Base-by-base conservation (phyloP, 148 eudicot genomes). In the Rhododendron mucronatum region DNA sequence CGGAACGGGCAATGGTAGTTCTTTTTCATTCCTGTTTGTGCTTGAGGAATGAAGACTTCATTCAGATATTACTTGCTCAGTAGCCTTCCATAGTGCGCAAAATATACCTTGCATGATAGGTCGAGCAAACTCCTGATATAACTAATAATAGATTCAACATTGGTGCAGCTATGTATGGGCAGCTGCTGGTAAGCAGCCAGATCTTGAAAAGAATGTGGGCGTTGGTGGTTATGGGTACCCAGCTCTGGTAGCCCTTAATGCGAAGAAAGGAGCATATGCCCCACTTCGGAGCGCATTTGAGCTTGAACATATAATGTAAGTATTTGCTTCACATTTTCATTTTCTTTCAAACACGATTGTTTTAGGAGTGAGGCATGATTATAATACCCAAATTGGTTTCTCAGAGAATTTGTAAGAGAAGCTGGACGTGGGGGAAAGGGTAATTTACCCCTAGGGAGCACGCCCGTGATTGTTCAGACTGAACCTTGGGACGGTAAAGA, bases 151-250 rank as follows among this genome's bases (percentile, higher is more conserved):
- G 41, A 26, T 10, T 45, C 28, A 82, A 71, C 26, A 15, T 86
- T 87, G 48, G 83, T 92, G 95, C 95, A 97, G 99, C 89, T 95
- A 91, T 90, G 95, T 97, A n/a, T 97, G 99, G 99, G 91, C 93
- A 23, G 96, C 95, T 80, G 96, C 99, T 57, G 98, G 98, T 79
- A 95, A 95, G 89, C 99, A 97, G 89, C 90, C 95, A 37, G 98
- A 95, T 90, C 98, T 97, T 37, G 99, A 97, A 89, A 93, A 87
- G 82, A 93, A 91, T n/a, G 95, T 97, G 44, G 98, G 98, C 82
- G 99, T 97, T 76, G 98, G 99, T 59, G 99, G 99, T 76, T 97
- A 95, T 84, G 99, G 99, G 8, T 95, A 95, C 91, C 99, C 99
- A 3, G 99, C 99, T 81, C 85, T 97, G 96, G 97, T 97, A 67